Evolutionary conservation across 2,329 filamentous ascomycete genomes (phyloP), one percentile per base, ranked within the genome.

Genomic region (Ophiosphaerella narmari): DNA sequence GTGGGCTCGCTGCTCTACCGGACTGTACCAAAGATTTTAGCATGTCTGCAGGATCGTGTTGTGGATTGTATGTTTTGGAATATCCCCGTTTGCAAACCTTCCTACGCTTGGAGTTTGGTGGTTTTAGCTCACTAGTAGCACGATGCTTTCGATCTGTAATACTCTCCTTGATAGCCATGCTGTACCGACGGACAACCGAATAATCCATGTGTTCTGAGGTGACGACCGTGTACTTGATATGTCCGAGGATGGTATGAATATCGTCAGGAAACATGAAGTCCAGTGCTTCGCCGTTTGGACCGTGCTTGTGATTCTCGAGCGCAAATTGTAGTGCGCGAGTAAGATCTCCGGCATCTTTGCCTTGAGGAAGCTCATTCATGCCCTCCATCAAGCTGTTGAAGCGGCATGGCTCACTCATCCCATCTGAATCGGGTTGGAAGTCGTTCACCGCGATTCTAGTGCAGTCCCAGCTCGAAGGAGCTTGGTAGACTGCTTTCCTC

Each of bases 321-420:
- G 57, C 52, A 37, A 58, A 65, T 1, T 55, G 14, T 2, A 70
- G 40, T n/a, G 58, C 60, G 5, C 57, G 57, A 0, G 65, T 70
- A 3, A 70, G 50, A 26, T 70, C 65, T 1, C 60, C 59, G 9
- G 61, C 57, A 35, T 67, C 51, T 11, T 18, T 4, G 1, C 57
- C 56, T 14, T 50, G 23, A 12, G 67, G 67, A 12, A 66, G 16
- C 45, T 59, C 52, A 45, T 62, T 59, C 21, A 70, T 43, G 1
- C 54, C 57, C 1, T 34, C n/a, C 3, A 52, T 51, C 2, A 70
- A 52, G 11, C 52, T 46, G 7, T 54, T 57, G 47, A 67, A 63
- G 2, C 44, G 48, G 14, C 68, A 46, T 1, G 47, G 46, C 7
- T 21, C 34, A 5, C 9, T 5, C 2, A 36, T 23, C 0, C n/a